phyloP scores from a whole-genome alignment of 192 early-diverging fungal genomes.

The Coemansia sp. region DNA sequence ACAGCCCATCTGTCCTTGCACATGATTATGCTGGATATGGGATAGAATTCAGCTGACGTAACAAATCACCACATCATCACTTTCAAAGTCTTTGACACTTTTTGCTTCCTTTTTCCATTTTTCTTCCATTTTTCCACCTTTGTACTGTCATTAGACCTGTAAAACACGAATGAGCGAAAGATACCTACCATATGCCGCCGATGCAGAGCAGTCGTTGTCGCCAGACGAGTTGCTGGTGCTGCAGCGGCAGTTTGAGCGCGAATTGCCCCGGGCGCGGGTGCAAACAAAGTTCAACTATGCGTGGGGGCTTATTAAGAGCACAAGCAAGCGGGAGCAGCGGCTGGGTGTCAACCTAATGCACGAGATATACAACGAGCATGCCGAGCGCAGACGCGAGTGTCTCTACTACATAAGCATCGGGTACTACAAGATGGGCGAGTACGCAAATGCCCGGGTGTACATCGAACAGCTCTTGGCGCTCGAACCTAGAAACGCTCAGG shows the following conservation, averaged over 20 bases:
- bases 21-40: constrained; percentile 2
- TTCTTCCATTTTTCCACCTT: not conserved
- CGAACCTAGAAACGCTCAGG: constrained; percentile 86
- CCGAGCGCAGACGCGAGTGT: constrained; percentile 87
- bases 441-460: constrained; percentile 73
- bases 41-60: not conserved
- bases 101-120: not conserved
- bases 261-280: constrained; percentile 61
- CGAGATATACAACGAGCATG: constrained; percentile 86
- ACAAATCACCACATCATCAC: not conserved
- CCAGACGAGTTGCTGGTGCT: constrained; percentile 56
- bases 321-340: constrained; percentile 64
- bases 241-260: constrained; percentile 68
- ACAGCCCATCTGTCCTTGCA: not conserved
- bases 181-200: constrained; percentile 43
- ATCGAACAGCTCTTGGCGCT: constrained; percentile 78
- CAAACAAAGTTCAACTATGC: constrained; percentile 98
- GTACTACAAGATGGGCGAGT: constrained; percentile 88
- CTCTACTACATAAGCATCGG: constrained; percentile 92
- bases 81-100: not conserved
- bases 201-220: constrained; percentile 38
- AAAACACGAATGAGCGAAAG: constrained; percentile 19
- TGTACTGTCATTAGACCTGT: not conserved
- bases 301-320: constrained; percentile 84
- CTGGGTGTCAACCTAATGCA: constrained; percentile 69